phyloP scores from a whole-genome alignment of 2,329 filamentous ascomycete species.

The Leptographium wingfieldii region DNA sequence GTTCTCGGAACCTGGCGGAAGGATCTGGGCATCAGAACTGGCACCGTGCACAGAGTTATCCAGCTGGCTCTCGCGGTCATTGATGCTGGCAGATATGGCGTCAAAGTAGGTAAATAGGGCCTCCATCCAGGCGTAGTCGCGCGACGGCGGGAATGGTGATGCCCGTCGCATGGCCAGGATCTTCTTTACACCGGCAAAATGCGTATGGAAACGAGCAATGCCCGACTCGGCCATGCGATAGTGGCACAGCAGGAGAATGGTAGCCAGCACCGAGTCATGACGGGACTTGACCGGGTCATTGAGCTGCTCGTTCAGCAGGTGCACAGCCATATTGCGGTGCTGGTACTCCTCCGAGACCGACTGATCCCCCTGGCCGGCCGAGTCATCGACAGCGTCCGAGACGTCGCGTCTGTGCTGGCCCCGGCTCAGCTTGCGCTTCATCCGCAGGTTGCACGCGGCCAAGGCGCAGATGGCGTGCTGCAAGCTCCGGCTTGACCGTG shows the following conservation, averaged over 20 bases:
- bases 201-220: conserved; percentile 83
- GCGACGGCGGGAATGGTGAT: conserved; percentile 37
- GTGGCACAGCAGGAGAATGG: conserved; percentile 75
- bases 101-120: conserved; percentile 92
- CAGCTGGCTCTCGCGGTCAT: conserved; percentile 79
- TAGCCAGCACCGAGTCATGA: conserved; percentile 79
- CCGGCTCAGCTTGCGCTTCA: conserved; percentile 58
- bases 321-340: conserved; percentile 67
- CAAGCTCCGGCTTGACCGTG: conserved; percentile 66
- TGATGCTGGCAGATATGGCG: conserved; percentile 81
- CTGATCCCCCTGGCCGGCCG: conserved; percentile 30
- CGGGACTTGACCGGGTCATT: conserved; percentile 62
- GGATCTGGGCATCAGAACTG: conserved; percentile 32
- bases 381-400: conserved; percentile 24
- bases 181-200: conserved; percentile 87
- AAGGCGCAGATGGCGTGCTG: conserved; percentile 87
- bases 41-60: conserved; percentile 51
- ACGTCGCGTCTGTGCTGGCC: conserved; percentile 41
- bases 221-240: conserved; percentile 92
- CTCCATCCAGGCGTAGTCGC: conserved; percentile 80
- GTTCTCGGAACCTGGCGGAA: conserved; percentile 61
- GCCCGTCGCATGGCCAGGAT: conserved; percentile 63
- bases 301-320: conserved; percentile 71
- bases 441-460: conserved; percentile 78
- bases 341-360: conserved; percentile 70